Percentiles rank a stretch among this genome's conserved stretches.
phyloP scores from a whole-genome alignment of 192 early-diverging fungal species.

The Radiomyces spectabilis region DNA sequence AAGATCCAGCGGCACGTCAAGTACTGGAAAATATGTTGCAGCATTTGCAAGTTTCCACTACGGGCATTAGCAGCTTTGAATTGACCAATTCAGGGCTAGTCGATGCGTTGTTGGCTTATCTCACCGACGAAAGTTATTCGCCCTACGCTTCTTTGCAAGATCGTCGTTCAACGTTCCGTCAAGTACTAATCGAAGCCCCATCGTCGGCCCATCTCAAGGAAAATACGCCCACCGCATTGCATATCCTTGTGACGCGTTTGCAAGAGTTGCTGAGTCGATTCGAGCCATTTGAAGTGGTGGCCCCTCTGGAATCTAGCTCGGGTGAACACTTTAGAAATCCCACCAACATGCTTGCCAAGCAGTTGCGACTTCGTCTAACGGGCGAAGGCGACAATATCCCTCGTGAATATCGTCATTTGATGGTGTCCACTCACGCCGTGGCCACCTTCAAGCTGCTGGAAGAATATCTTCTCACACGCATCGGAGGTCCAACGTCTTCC shows the following conservation, averaged over 20 bases:
- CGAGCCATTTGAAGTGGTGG: conserved; percentile 59
- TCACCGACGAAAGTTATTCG: conserved; percentile 18
- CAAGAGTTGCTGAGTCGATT: conserved; percentile 61
- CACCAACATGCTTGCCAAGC: conserved; percentile 65
- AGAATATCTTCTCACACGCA: conserved; percentile 64
- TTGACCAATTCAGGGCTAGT: conserved; percentile 71
- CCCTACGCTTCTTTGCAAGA: neutral
- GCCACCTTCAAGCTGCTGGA: conserved; percentile 76
- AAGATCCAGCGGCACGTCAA: conserved; percentile 8
- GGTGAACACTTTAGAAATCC: conserved; percentile 32
- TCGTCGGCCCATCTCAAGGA: conserved; percentile 2
- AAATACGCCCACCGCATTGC: too few species aligned
- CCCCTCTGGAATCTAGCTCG: conserved; percentile 21
- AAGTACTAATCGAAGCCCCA: conserved; percentile 45
- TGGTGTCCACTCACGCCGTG: conserved; percentile 81
- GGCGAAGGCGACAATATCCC: conserved; percentile 42
- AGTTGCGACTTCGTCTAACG: conserved; percentile 60
- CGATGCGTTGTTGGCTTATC: conserved; percentile 44
- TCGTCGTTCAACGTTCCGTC: conserved; percentile 36
- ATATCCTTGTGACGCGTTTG: conserved; percentile 48
- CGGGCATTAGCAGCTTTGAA: conserved; percentile 72
- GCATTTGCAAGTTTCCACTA: conserved; percentile 13
- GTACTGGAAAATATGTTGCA: conserved; percentile 17
- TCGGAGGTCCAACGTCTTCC: too few species aligned
- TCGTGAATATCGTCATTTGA: conserved; percentile 37